phyloP scores from a whole-genome alignment of 345 rosid species.

The Arabidopsis suecica region DNA sequence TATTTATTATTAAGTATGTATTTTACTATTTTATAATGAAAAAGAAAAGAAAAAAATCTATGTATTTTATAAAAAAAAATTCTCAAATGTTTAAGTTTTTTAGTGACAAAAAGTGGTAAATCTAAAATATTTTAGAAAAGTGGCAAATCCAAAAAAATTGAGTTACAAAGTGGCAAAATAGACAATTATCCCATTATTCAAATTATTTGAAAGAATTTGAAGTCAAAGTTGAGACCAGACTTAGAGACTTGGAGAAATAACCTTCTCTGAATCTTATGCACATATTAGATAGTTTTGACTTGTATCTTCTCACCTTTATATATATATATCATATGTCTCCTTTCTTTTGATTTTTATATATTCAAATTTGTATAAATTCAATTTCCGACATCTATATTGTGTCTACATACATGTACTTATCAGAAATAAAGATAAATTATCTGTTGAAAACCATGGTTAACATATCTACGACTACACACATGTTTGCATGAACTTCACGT shows the following conservation, averaged over 20 bases:
- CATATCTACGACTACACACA: background rate
- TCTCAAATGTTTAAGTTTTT: no score
- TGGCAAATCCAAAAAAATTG: no score
- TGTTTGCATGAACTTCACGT: conserved; percentile 19
- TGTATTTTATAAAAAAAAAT: no score
- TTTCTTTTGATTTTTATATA: background rate
- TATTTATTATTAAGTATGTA: no score
- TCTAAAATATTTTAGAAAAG: no score
- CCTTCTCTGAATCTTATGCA: conserved; percentile 17
- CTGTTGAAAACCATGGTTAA: background rate
- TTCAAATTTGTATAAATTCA: background rate
- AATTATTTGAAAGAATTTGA: background rate
- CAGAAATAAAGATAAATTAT: no score
- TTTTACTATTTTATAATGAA: no score
- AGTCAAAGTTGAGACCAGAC: conserved; percentile 17
- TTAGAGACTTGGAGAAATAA: background rate
- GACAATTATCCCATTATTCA: background rate
- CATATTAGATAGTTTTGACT: conserved; percentile 10
- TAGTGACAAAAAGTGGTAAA: no score
- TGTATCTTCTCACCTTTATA: background rate
- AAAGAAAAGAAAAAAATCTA: no score
- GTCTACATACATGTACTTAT: background rate
- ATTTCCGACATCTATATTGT: background rate
- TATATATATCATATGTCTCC: background rate
- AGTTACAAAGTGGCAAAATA: no score